phyloP scores from a whole-genome alignment of 257 asterid species.

The Salvia rosmarinus region DNA sequence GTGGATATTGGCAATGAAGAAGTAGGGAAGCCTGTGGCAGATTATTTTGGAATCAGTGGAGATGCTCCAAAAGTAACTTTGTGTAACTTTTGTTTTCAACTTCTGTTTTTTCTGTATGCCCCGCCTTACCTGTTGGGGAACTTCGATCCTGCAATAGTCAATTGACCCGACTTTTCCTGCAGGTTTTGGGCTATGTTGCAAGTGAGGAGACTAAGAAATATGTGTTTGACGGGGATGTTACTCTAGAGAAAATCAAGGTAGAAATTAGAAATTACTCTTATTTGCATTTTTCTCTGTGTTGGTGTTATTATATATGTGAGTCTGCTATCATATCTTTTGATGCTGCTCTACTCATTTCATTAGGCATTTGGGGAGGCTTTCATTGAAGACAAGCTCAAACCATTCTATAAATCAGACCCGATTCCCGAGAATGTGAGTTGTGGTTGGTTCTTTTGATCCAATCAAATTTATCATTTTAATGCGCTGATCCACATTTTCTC shows the following conservation, averaged over 20 bases:
- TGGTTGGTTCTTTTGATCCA: background rate
- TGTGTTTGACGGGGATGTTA: constrained; percentile 57
- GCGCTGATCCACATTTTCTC: constrained; percentile 15
- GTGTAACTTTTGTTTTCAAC: constrained; percentile 33
- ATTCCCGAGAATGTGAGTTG: constrained; percentile 73
- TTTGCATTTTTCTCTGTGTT: constrained; percentile 22
- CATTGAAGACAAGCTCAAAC: constrained; percentile 72
- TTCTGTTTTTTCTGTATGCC: constrained; percentile 26
- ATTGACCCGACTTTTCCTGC: constrained; percentile 30
- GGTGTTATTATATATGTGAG: constrained; percentile 16
- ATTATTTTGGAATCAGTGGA: constrained; percentile 78
- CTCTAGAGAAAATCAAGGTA: constrained; percentile 79
- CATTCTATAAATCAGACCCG: constrained; percentile 90
- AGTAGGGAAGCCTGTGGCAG: constrained; percentile 85
- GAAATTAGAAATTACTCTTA: constrained; percentile 30
- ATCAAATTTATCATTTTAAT: constrained; percentile 21
- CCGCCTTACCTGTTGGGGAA: constrained; percentile 20
- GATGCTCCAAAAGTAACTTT: constrained; percentile 65
- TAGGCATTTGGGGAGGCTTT: constrained; percentile 77
- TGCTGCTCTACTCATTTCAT: constrained; percentile 19
- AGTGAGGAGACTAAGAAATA: constrained; percentile 66
- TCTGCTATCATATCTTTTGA: constrained; percentile 1
- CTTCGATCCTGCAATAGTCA: constrained; percentile 1
- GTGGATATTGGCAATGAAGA: constrained; percentile 81
- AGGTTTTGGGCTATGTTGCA: constrained; percentile 75